Percentiles rank a stretch among this genome's conserved stretches.
Evolutionary conservation across 2,329 filamentous ascomycete genomes (phyloP).

Genomic region (Chalaropsis ovoidea): DNA sequence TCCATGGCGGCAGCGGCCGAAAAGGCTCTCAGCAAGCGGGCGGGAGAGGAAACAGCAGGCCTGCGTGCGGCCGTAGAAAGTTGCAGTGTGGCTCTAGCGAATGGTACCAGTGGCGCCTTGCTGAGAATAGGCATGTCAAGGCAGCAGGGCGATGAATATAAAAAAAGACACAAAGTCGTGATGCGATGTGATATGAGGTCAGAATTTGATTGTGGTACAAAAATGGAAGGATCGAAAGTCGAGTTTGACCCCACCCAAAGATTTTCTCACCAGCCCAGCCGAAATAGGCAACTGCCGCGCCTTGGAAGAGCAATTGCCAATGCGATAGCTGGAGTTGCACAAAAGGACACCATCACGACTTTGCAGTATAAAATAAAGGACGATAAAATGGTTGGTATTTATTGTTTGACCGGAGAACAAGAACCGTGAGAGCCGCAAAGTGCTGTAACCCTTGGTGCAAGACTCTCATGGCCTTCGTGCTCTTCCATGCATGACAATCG

Average conservation of each 20-base stretch:
- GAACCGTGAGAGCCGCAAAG: too few relatives aligned
- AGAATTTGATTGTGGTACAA: slow-evolving; percentile 22
- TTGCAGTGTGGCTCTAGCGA: neutral
- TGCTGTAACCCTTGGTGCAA: too few relatives aligned
- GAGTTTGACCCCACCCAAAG: slow-evolving; percentile 7
- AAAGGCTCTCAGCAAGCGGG: slow-evolving; percentile 12
- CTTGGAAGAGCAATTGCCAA: neutral
- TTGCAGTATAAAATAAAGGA: neutral
- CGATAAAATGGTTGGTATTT: neutral
- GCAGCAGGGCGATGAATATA: neutral
- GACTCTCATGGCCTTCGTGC: too few relatives aligned
- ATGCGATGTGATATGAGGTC: slow-evolving; percentile 17
- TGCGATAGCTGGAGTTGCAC: neutral
- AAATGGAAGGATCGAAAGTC: neutral
- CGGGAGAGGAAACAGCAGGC: neutral
- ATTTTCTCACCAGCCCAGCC: slow-evolving; percentile 6
- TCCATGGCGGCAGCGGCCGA: slow-evolving; percentile 18
- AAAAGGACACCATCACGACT: neutral
- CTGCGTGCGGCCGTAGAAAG: neutral
- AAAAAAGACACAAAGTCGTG: neutral
- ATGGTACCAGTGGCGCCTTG: neutral
- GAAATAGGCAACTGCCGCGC: neutral
- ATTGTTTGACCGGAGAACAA: too few relatives aligned
- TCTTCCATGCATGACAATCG: too few relatives aligned
- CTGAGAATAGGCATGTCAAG: neutral